Conservation (phyloP, 352 stramenopile genomes). For the Globisporangium recalcitrans region DNA sequence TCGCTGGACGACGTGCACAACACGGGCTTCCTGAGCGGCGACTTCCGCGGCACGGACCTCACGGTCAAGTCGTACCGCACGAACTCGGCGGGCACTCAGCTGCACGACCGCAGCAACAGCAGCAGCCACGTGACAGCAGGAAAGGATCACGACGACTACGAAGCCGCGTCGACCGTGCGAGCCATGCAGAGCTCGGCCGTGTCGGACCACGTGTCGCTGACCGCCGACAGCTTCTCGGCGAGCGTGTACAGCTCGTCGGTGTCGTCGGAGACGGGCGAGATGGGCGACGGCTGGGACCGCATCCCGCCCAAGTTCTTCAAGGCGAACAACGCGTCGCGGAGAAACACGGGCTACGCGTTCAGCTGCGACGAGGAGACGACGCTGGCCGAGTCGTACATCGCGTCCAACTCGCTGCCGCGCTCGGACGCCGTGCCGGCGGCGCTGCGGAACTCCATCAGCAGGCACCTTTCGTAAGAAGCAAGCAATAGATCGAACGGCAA, state of each 20-base stretch:
- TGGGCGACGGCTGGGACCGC: slow-evolving; percentile 30
- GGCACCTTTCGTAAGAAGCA: slow-evolving; percentile 4
- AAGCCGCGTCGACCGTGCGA: not conserved
- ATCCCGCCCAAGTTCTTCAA: slow-evolving; percentile 33
- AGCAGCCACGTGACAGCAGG: slow-evolving; percentile 4
- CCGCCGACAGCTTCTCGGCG: slow-evolving; percentile 47
- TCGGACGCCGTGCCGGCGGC: slow-evolving; percentile 61
- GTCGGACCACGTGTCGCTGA: slow-evolving; percentile 25
- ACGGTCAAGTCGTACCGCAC: slow-evolving; percentile 30
- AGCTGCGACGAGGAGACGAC: slow-evolving; percentile 83
- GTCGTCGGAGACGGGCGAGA: slow-evolving; percentile 25
- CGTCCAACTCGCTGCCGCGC: slow-evolving; percentile 65
- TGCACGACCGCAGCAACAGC: slow-evolving; percentile 20
- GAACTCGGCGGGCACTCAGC: slow-evolving; percentile 13
- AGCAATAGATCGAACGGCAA: not conserved
- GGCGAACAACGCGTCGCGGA: slow-evolving; percentile 23
- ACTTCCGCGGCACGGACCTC: slow-evolving; percentile 46
- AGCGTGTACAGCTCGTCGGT: slow-evolving; percentile 63
- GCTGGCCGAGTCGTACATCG: slow-evolving; percentile 78
- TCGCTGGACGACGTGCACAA: slow-evolving; percentile 66
- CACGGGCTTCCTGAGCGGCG: slow-evolving; percentile 37
- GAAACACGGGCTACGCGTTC: slow-evolving; percentile 76
- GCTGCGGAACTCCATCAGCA: slow-evolving; percentile 49
- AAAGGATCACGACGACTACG: slow-evolving; percentile 14
- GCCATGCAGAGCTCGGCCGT: not conserved